Conservation (phyloP, 805 yeast species). For the Sugiyamaella marilandica region DNA sequence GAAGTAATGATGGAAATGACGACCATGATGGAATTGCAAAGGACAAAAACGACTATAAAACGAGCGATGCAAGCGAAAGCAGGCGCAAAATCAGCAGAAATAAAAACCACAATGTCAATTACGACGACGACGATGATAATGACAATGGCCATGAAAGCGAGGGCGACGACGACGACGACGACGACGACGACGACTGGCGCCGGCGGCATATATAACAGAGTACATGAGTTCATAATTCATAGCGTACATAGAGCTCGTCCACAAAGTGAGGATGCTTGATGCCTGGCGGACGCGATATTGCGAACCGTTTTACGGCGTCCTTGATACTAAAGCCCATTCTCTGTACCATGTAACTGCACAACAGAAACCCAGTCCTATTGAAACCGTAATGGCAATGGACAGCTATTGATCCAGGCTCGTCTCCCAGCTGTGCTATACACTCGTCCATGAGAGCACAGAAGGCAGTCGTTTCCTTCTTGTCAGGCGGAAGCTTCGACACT, state of each 20-base stretch:
- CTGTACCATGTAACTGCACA: constrained; percentile 65
- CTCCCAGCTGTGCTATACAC: constrained; percentile 32
- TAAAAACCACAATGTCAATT: not conserved
- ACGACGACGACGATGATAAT: not conserved
- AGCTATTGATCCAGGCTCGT: constrained; percentile 31
- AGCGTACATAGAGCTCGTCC: constrained; percentile 64
- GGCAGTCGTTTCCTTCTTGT: constrained; percentile 49
- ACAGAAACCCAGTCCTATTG: constrained; percentile 70
- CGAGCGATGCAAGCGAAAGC: not conserved
- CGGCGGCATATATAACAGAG: not conserved
- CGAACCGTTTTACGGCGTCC: constrained; percentile 60
- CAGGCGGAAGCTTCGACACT: constrained; percentile 73
- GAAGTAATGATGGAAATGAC: no score
- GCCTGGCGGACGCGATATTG: constrained; percentile 58
- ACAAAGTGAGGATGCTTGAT: constrained; percentile 73
- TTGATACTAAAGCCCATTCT: constrained; percentile 52
- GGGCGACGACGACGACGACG: constrained; percentile 7
- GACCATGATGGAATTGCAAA: no score
- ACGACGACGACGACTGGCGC: constrained; percentile 10
- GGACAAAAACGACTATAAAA: no score
- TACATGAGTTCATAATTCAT: constrained; percentile 26
- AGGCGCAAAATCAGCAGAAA: not conserved
- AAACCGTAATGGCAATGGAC: constrained; percentile 83
- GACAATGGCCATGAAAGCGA: not conserved
- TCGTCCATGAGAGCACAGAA: constrained; percentile 52